These are phyloP conservation scores for Aspergillus sp. DNA, from an alignment of 2,329 filamentous ascomycete species.

Conservation along the genomic window DNA sequence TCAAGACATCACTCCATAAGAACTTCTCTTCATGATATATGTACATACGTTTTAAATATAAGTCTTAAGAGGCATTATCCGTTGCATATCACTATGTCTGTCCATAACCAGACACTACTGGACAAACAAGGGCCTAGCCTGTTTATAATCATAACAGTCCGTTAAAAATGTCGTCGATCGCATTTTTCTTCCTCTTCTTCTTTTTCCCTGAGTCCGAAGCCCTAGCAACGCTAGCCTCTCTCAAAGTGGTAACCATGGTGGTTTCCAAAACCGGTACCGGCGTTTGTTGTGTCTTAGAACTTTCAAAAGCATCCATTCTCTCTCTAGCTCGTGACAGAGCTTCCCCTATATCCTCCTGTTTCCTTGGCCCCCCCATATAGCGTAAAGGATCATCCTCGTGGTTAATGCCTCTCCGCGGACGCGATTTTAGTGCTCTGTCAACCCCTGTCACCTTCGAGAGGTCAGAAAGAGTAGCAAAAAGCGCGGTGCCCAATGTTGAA, in stretches of 20 bases:
- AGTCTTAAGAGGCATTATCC: background rate
- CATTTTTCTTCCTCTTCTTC: conserved; percentile 59
- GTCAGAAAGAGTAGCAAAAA: conserved; percentile 65
- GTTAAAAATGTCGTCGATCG: conserved; percentile 72
- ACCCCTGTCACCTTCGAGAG: conserved; percentile 48
- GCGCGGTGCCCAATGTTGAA: conserved; percentile 67
- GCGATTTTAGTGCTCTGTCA: conserved; percentile 24
- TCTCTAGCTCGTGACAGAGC: conserved; percentile 21
- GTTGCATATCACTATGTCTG: background rate
- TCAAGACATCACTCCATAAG: background rate
- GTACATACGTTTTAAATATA: background rate
- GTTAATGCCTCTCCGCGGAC: background rate
- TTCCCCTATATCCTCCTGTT: conserved; percentile 26
- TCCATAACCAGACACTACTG: background rate
- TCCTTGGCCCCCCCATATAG: background rate
- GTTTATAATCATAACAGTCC: conserved; percentile 45
- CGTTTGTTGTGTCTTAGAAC: background rate
- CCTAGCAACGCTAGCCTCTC: conserved; percentile 1
- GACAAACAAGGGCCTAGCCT: background rate
- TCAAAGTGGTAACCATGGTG: background rate
- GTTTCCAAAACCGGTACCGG: background rate
- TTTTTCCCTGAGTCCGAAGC: conserved; percentile 11
- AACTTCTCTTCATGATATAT: background rate
- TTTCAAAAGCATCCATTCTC: background rate
- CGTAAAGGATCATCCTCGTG: background rate